Base-by-base conservation (phyloP, 2,329 filamentous ascomycete genomes). In the Ophiostoma fasciatum region DNA sequence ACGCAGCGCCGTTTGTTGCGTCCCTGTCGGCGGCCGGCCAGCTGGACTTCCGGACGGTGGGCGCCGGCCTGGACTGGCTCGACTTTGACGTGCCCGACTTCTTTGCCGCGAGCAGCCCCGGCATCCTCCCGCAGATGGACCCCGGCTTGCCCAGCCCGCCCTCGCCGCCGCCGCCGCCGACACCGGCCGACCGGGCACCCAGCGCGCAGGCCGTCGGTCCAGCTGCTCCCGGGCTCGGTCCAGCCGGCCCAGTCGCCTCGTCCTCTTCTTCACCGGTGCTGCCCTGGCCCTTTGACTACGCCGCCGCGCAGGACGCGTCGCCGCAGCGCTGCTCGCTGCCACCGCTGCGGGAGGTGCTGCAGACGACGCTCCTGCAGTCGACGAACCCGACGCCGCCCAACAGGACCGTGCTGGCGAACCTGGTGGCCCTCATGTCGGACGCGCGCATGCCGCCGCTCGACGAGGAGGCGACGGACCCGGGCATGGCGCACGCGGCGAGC, bases 371-470 rank as follows among this genome's bases (percentile, higher is more conserved):
- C 3, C 13, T 37, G 6, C 38, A 33, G 13, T 37, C 35, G 3
- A 27, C 25, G 11, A 31, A 42, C 10, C 17, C 33, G 4, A 25
- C 21, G 9, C 31, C 33, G 7, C 22, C 32, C 15, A 27, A 35
- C 28, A 28, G 21, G 20, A 32, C 39, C 6, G 25, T 35, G 7
- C 19, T 50, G 8, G 39, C 46, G 19, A 42, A 40, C n/a, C 39
- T 51, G 1, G 33, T 48, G 2, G 29, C 44, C 6, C 42, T 51
- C 14, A 34, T 53, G n/a, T 50, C 47, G 4, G 44, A 48, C n/a
- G 40, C 43, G 7, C 42, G 35, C 5, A 31, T 49, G 4, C 47
- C 46, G 1, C 21, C 20, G 4, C 34, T 37, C 8, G 41, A 45
- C 26, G 39, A 48, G 17, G 14, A 9, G 21, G 19, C n/a, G 20